Conservation (phyloP, 2,329 filamentous ascomycete genomes). For the Colletotrichum noveboracense region DNA sequence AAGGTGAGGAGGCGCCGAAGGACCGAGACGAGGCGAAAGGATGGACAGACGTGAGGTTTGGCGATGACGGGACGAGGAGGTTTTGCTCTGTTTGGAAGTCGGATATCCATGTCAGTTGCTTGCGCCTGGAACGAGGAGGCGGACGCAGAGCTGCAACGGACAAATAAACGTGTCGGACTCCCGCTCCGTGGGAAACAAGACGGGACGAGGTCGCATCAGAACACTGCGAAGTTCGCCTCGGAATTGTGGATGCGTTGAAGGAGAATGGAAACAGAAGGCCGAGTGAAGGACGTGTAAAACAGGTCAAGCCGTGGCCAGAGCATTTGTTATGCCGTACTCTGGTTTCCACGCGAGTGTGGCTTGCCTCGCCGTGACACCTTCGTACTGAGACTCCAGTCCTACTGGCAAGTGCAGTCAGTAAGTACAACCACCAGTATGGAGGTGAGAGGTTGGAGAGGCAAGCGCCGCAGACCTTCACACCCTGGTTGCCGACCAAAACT, state of each 20-base stretch:
- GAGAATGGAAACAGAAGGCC: neutral
- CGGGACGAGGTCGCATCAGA: neutral
- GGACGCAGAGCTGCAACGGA: neutral
- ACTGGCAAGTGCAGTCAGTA: neutral
- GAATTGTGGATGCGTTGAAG: neutral
- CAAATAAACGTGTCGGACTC: neutral
- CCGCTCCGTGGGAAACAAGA: neutral
- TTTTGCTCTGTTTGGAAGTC: neutral
- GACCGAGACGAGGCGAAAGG: neutral
- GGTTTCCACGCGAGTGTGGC: neutral
- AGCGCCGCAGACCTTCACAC: neutral
- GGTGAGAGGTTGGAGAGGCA: neutral
- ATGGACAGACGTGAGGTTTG: neutral
- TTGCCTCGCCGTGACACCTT: neutral
- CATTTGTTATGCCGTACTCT: neutral
- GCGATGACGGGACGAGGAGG: neutral
- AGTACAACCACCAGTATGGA: neutral
- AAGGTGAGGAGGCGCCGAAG: neutral
- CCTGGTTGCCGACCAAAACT: neutral
- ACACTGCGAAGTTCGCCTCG: neutral
- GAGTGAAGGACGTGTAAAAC: neutral
- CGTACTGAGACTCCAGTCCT: neutral
- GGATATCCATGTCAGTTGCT: neutral
- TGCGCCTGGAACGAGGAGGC: neutral
- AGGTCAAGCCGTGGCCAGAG: neutral